Evolutionary conservation across 371 early-diverging fungal species (phyloP).

Genomic region (Mortierella sp.): DNA sequence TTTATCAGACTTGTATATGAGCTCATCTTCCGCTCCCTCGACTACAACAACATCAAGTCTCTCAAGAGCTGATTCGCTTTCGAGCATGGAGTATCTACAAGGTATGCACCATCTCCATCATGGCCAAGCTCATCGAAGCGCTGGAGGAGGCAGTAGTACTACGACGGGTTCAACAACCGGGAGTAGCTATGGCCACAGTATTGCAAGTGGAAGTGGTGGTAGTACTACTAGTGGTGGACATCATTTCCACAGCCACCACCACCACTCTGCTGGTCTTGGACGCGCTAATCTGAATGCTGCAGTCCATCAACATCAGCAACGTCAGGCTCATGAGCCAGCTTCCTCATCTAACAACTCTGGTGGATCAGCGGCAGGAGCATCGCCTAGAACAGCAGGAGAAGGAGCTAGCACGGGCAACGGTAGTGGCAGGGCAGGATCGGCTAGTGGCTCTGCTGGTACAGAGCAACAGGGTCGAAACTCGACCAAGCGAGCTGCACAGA

Average conservation of each 20-base stretch:
- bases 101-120: constrained; percentile 8
- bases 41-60: constrained; percentile 44
- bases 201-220: constrained; percentile 15
- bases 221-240: constrained; percentile 26
- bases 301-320: constrained; percentile 30
- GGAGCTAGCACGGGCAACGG: background rate
- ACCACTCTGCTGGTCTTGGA: constrained; percentile 23
- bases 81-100: constrained; percentile 48
- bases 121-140: constrained; percentile 20
- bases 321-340: constrained; percentile 1
- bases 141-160: constrained; percentile 23
- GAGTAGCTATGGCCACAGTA: constrained; percentile 28
- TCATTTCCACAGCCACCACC: constrained; percentile 13
- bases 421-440: constrained; percentile 7
- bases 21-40: constrained; percentile 45
- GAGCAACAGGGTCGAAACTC: constrained; percentile 55
- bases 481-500: constrained; percentile 79
- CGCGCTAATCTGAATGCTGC: constrained; percentile 47
- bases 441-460: constrained; percentile 31
- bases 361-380: background rate
- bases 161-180: constrained; percentile 33
- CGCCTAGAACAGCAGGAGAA: background rate
- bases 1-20: constrained; percentile 42
- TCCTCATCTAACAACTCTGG: background rate
- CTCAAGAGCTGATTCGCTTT: constrained; percentile 48